phyloP scores from a whole-genome alignment of 1,284 basidiomycete species.

The Boletus hoseneyae region DNA sequence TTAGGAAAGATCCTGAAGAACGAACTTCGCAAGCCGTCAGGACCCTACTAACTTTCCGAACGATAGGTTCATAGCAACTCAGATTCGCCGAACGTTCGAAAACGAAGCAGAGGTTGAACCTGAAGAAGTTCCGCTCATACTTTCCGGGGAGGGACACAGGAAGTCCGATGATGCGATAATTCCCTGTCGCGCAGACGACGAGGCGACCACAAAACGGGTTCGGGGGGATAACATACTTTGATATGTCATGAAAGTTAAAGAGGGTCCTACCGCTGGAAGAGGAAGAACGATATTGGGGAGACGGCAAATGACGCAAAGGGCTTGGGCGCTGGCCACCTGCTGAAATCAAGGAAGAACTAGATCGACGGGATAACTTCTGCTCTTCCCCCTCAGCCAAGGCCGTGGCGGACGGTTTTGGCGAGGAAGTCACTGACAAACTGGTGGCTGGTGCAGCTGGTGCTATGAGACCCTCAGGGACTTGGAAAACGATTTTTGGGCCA shows the following conservation, averaged over 20 bases:
- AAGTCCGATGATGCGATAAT: constrained; percentile 84
- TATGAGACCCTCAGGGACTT: constrained; percentile 87
- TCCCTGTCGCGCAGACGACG: constrained; percentile 72
- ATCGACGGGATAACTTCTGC: constrained; percentile 38
- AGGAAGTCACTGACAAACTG: constrained; percentile 36
- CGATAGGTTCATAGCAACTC: constrained; percentile 93
- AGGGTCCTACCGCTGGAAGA: constrained; percentile 50
- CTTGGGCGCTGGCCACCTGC: constrained; percentile 41
- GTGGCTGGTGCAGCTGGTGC: constrained; percentile 34
- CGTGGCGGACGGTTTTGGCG: constrained; percentile 48
- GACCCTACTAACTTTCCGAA: constrained; percentile 91
- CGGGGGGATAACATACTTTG: constrained; percentile 92
- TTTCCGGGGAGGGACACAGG: constrained; percentile 72
- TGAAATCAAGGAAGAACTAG: constrained; percentile 46
- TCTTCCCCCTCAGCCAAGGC: constrained; percentile 38
- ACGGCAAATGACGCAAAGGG: constrained; percentile 41
- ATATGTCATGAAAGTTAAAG: constrained; percentile 91
- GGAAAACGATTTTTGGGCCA: constrained; percentile 84
- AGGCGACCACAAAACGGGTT: constrained; percentile 85
- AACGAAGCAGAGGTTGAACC: constrained; percentile 96
- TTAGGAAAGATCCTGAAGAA: background rate
- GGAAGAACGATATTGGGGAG: constrained; percentile 48
- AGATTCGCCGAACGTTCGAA: constrained; percentile 89
- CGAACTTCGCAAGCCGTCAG: constrained; percentile 84
- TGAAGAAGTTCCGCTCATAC: constrained; percentile 86